These are phyloP conservation scores for Loxodes magnus DNA, from an alignment of 73 alveolate genomes.

Conservation along the genomic window DNA sequence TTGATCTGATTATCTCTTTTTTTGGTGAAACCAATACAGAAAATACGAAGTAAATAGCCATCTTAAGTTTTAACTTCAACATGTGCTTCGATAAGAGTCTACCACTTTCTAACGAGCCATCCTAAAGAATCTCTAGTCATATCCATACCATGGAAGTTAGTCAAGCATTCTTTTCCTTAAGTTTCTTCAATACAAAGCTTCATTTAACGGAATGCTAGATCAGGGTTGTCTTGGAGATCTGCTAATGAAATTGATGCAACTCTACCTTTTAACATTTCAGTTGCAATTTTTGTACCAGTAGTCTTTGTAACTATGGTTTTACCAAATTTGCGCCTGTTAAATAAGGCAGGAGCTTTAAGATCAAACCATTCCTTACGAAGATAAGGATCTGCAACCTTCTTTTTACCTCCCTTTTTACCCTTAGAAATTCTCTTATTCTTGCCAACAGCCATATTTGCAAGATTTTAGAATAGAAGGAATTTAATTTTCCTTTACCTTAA, in stretches of 20 bases:
- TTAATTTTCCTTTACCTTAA: too few species aligned
- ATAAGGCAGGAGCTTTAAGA: conserved; percentile 81
- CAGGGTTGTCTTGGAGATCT: conserved; percentile 50
- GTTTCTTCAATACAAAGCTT: conserved; percentile 92
- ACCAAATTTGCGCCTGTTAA: conserved; percentile 54
- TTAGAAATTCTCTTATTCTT: conserved; percentile 64
- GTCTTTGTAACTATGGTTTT: conserved; percentile 81
- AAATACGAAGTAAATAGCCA: conserved; percentile 76
- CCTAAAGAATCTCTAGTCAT: conserved; percentile 84
- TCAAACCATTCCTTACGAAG: conserved; percentile 85
- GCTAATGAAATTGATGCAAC: conserved; percentile 72
- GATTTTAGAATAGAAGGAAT: too few species aligned
- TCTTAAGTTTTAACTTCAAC: conserved; percentile 80
- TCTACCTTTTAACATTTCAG: conserved; percentile 84
- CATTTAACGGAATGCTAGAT: conserved; percentile 71
- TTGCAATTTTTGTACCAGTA: conserved; percentile 78
- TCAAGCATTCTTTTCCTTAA: conserved; percentile 73
- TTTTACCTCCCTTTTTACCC: conserved; percentile 65
- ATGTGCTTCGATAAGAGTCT: conserved; percentile 81
- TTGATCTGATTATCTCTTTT: conserved; percentile 64
- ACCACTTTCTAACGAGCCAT: conserved; percentile 87
- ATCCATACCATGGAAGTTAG: conserved; percentile 88
- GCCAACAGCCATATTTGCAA: conserved; percentile 72
- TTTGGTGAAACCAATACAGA: conserved; percentile 83
- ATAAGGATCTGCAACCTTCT: conserved; percentile 78